Conservation (phyloP, 345 rosid species). For the Populus euphratica region DNA sequence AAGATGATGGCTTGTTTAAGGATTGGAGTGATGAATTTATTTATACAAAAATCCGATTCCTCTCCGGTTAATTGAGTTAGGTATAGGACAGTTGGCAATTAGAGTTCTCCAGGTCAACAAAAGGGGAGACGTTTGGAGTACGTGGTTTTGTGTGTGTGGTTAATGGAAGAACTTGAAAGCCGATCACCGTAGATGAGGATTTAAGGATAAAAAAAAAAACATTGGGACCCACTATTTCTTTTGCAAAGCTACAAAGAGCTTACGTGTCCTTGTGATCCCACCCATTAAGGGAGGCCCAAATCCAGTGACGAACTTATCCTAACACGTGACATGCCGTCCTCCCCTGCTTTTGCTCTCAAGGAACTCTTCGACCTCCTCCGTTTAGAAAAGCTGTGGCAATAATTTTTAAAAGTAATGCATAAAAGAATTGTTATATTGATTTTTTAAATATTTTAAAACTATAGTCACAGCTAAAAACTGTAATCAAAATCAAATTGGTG, state of each 20-base stretch:
- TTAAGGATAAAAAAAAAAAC: neutral
- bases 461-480: too few relatives aligned
- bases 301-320: too few relatives aligned
- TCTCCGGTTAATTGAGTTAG: neutral
- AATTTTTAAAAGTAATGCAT: too few relatives aligned
- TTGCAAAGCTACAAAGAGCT: neutral
- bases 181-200: neutral
- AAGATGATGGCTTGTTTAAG: neutral
- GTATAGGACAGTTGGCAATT: neutral
- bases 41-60: neutral
- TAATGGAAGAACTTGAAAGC: neutral
- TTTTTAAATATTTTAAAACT: too few relatives aligned
- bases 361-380: too few relatives aligned
- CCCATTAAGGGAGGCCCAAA: too few relatives aligned
- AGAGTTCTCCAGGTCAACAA: neutral
- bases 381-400: too few relatives aligned
- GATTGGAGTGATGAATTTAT: neutral
- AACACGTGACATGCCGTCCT: too few relatives aligned
- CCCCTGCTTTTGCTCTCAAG: too few relatives aligned
- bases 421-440: too few relatives aligned
- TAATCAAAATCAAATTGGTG: too few relatives aligned
- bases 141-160: neutral
- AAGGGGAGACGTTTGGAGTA: neutral
- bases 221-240: neutral
- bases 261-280: too few relatives aligned